Conservation (phyloP, 352 stramenopile species). For the Phytophthora rubi region DNA sequence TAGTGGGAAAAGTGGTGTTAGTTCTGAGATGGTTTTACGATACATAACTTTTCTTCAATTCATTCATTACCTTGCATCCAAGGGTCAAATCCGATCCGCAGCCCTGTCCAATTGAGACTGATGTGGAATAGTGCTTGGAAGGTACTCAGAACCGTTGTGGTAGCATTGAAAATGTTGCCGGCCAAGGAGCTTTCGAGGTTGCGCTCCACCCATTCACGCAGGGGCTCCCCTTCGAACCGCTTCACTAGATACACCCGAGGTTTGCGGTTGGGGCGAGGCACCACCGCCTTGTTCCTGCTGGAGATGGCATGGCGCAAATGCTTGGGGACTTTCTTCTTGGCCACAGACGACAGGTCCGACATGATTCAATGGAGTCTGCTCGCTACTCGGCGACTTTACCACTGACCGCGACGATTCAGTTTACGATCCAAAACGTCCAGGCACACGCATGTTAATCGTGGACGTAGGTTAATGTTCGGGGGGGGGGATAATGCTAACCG, state of each 20-base stretch:
- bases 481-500: no score
- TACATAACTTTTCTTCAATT: slow-evolving; percentile 39
- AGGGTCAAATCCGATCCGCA: slow-evolving; percentile 30
- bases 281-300: slow-evolving; percentile 27
- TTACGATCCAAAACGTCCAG: not conserved
- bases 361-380: slow-evolving; percentile 10
- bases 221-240: slow-evolving; percentile 47
- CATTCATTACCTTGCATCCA: slow-evolving; percentile 60
- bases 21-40: not conserved
- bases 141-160: slow-evolving; percentile 62
- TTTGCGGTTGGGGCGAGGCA: slow-evolving; percentile 32
- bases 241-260: slow-evolving; percentile 42
- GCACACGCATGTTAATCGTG: not conserved
- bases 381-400: slow-evolving; percentile 10
- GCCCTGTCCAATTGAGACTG: slow-evolving; percentile 61
- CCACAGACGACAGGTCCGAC: slow-evolving; percentile 18
- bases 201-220: slow-evolving; percentile 74
- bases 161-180: slow-evolving; percentile 44
- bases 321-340: slow-evolving; percentile 44
- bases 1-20: not conserved
- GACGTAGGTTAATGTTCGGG: no score
- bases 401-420: slow-evolving; percentile 14
- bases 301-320: slow-evolving; percentile 44
- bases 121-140: slow-evolving; percentile 76
- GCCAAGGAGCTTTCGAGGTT: slow-evolving; percentile 75